Evolutionary conservation across 192 early-diverging fungal species (phyloP).

Genomic region (Dissophora ornata): DNA sequence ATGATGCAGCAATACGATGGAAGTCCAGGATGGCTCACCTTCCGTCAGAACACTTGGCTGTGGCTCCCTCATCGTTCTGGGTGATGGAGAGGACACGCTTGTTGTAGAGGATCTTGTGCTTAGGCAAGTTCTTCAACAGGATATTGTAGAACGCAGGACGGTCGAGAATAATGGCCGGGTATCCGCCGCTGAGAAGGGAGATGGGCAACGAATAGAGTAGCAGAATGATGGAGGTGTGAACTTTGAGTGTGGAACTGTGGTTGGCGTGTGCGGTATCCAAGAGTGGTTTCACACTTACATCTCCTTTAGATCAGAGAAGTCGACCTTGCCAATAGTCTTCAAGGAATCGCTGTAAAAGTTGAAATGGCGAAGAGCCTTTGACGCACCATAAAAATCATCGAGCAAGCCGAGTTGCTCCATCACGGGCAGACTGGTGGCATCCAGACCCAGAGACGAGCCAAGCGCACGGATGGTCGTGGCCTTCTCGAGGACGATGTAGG

Average conservation of each 20-base stretch:
- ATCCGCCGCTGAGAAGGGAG: conserved; percentile 34
- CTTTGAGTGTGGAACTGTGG: background rate
- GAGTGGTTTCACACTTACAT: no score
- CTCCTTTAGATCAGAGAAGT: conserved; percentile 38
- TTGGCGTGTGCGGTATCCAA: no score
- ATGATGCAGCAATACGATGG: no score
- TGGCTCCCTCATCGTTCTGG: conserved; percentile 30
- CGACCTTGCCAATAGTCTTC: conserved; percentile 30
- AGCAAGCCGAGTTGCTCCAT: conserved; percentile 51
- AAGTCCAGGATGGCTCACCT: conserved; percentile 29
- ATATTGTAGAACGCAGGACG: conserved; percentile 43
- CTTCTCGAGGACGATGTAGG: conserved; percentile 51
- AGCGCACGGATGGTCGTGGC: conserved; percentile 14
- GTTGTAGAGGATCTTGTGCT: conserved; percentile 34
- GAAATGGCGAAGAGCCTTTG: conserved; percentile 43
- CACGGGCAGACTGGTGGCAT: conserved; percentile 29
- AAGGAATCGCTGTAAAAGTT: conserved; percentile 51
- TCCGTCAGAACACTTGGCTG: conserved; percentile 42
- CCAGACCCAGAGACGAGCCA: conserved; percentile 45
- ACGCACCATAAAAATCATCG: conserved; percentile 26
- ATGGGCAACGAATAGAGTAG: no score
- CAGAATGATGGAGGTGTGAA: no score
- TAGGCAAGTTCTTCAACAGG: conserved; percentile 45
- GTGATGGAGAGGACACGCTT: conserved; percentile 27
- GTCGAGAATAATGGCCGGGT: conserved; percentile 44